Conservation (phyloP, 2,329 filamentous ascomycete species). For the Ceratocystis papillata region DNA sequence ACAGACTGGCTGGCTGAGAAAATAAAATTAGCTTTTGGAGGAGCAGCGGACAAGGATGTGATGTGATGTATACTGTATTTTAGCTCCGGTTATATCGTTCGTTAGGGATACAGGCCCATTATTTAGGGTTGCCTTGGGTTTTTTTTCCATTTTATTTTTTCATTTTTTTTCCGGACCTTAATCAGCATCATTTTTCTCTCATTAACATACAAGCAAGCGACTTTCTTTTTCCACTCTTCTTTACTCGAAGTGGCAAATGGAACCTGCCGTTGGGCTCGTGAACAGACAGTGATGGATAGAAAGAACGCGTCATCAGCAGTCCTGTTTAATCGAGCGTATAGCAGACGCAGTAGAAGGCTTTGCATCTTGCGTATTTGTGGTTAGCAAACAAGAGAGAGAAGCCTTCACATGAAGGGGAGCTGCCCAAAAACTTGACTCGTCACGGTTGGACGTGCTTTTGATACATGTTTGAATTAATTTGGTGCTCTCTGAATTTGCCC, state of each 20-base stretch:
- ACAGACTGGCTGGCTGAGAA: not conserved
- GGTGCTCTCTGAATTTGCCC: not conserved
- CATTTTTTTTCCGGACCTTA: too few species aligned
- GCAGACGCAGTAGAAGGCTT: not conserved
- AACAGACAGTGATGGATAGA: too few species aligned
- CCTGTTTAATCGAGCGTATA: not conserved
- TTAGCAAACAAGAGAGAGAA: too few species aligned
- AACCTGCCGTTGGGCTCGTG: not conserved
- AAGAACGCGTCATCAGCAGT: conserved; percentile 8
- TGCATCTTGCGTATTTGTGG: too few species aligned
- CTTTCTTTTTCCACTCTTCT: too few species aligned
- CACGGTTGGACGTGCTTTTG: not conserved
- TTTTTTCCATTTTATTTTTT: too few species aligned
- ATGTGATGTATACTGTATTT: not conserved
- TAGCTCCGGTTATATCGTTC: not conserved
- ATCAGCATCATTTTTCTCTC: not conserved
- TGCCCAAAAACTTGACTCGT: not conserved
- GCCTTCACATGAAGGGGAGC: not conserved
- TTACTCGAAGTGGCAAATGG: not conserved
- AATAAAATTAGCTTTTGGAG: not conserved
- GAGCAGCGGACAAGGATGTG: not conserved
- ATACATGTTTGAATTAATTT: not conserved
- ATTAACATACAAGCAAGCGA: too few species aligned
- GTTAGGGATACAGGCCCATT: not conserved
- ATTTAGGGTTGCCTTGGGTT: not conserved